Conservation (phyloP, 2,329 filamentous ascomycete genomes). For the Clonostachys chloroleuca region DNA sequence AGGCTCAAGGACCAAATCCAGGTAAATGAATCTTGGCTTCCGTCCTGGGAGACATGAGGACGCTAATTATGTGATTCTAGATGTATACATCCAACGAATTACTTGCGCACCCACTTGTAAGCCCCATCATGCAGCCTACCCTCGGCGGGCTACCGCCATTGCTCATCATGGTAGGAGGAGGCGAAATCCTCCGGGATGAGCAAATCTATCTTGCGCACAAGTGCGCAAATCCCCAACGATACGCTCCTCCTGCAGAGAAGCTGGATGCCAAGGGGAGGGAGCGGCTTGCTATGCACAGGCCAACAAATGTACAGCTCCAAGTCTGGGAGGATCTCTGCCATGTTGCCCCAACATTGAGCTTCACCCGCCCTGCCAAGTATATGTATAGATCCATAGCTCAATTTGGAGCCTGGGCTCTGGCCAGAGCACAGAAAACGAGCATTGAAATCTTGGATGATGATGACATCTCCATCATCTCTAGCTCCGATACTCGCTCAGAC, state of each 20-base stretch:
- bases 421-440: slow-evolving; percentile 71
- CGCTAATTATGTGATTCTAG: slow-evolving; percentile 32
- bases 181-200: slow-evolving; percentile 86
- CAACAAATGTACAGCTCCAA: slow-evolving; percentile 89
- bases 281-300: slow-evolving; percentile 62
- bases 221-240: slow-evolving; percentile 76
- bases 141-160: slow-evolving; percentile 87
- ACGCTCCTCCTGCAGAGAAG: slow-evolving; percentile 62
- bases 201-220: slow-evolving; percentile 96
- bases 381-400: slow-evolving; percentile 93
- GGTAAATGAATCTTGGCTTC: slow-evolving; percentile 32
- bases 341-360: slow-evolving; percentile 87
- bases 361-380: slow-evolving; percentile 90
- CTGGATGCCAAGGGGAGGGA: slow-evolving; percentile 59
- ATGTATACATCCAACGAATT: slow-evolving; percentile 80
- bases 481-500: slow-evolving; percentile 28
- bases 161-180: slow-evolving; percentile 81
- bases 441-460: slow-evolving; percentile 83
- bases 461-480: slow-evolving; percentile 68
- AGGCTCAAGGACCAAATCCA: slow-evolving; percentile 90
- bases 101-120: slow-evolving; percentile 82
- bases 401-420: slow-evolving; percentile 88
- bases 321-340: slow-evolving; percentile 96
- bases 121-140: slow-evolving; percentile 80
- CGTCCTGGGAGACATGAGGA: neutral